Base-by-base conservation (phyloP, 441 rosid genomes). In the Adansonia madagascariensis region DNA sequence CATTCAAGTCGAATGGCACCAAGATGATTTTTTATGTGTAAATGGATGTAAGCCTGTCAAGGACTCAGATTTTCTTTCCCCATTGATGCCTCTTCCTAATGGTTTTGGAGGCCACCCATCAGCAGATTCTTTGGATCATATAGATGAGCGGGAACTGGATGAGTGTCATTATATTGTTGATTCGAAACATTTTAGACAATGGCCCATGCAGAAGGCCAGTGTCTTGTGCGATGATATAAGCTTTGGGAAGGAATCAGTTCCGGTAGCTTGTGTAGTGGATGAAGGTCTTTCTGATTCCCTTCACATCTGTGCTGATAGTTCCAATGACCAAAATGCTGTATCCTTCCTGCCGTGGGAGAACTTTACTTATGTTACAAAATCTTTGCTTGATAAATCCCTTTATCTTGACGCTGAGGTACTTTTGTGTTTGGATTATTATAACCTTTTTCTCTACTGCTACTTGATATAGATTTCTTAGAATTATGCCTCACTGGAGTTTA, bases 1-100 rank as follows among this genome's bases (percentile, higher is more conserved):
- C 78, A 86, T 94, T 79, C 91, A 79, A 74, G 92, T 94, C 39
- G 88, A 88, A 79, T 97, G 99, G 99, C 98, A 97, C 83, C 90
- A 31, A 41, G 93, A 91, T 64, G 95, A 89, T 64, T 97, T 84
- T 82, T 53, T 88, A 74, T 97, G 99, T 81, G 83, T 94, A 62
- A 94, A 93, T 81, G 92, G 97, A 73, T 97, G 99, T 78, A 88
- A 85, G 84, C 84, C 85, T 78, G 80, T 79, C 69, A 88, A 85
- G 81, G 91, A 90, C 53, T 75, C 81, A 14, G 78, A 76, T 75
- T 64, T 78, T 63, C 56, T 81, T 44, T 52, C 84, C 52, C 91
- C 92, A 17, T 77, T 88, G 79, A 60, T 80, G 64, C 87, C 91
- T 43, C 85, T 85, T 74, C 66, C 84, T 74, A 84, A 88, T 78